Percentiles rank a stretch among this genome's conserved stretches.
Evolutionary conservation across 768 basidiomycete species (phyloP).

Genomic region (Neoboletus magnificus): DNA sequence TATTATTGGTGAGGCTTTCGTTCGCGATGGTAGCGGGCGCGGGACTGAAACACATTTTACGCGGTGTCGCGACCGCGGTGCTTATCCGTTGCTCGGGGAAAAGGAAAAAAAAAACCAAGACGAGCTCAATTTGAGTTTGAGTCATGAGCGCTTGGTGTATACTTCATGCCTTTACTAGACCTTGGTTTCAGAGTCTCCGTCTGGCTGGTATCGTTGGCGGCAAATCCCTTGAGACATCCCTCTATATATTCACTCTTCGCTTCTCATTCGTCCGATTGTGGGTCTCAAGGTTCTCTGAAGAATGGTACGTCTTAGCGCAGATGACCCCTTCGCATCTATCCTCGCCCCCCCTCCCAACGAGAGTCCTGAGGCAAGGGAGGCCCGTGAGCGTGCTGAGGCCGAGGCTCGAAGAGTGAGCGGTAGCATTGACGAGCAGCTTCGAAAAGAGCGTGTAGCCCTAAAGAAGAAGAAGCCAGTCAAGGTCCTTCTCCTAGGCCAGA

Average conservation of each 20-base stretch:
- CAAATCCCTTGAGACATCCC: neutral
- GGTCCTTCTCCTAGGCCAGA: conserved; percentile 71
- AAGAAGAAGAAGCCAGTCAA: conserved; percentile 70
- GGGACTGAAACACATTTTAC: too few relatives aligned
- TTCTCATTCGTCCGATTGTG: neutral
- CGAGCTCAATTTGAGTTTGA: neutral
- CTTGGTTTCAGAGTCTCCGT: too few relatives aligned
- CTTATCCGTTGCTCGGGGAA: neutral
- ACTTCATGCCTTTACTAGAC: too few relatives aligned
- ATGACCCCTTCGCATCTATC: conserved; percentile 61
- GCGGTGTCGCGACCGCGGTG: too few relatives aligned
- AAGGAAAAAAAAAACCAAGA: neutral
- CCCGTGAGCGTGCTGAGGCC: conserved; percentile 57
- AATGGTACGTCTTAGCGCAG: conserved; percentile 37
- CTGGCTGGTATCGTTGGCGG: too few relatives aligned
- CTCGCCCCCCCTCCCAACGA: conserved; percentile 66
- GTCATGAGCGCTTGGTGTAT: neutral
- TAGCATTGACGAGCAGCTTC: conserved; percentile 72
- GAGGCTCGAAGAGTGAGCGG: conserved; percentile 65
- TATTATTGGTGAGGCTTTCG: too few relatives aligned
- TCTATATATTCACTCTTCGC: neutral
- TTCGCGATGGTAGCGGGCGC: too few relatives aligned
- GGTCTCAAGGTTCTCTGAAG: neutral
- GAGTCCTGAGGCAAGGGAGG: conserved; percentile 50
- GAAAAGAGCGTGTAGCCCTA: conserved; percentile 52